Evolutionary conservation across 306 rosid genomes (phyloP), one percentile per base, ranked within the genome.

Genomic region (Gastrolobium bilobum): DNA sequence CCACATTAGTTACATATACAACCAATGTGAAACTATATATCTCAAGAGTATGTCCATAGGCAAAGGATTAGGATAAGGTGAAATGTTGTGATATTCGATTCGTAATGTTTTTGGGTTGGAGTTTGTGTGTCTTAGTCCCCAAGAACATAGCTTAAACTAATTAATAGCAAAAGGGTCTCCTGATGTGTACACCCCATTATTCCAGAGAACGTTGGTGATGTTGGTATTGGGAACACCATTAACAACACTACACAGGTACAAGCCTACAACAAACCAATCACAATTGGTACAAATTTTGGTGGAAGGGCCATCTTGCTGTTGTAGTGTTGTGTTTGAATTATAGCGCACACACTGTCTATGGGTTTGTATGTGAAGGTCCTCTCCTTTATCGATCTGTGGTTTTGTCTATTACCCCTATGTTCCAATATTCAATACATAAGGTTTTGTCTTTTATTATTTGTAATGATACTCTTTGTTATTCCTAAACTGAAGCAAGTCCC

Each of bases 41-140:
- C n/a, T n/a, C n/a, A n/a, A n/a, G n/a, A n/a, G n/a, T n/a, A 75
- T 89, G 97, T 7, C 87, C 92, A 53, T 89, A 84, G 6, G 92
- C 93, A 70, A 91, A 89, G 44, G 89, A 84, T 83, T 88, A 5
- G 93, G 93, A 50, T 79, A 89, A 40, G 93, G 96, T 11, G 91
- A 88, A 46, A 88, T 86, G 81, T 84, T 77, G 82, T 54, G 62
- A 73, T 60, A 86, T 39, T 88, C 90, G 30, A 86, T 39, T 88
- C 90, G 30, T 79, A 61, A 4, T 38, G 79, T 38, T 66, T 68
- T 29, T 33, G 15, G 2, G 72, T 83, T 62, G 86, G 77, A 10
- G 92, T 73, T 3, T 10, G 37, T 2, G 15, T 69, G 54, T 80
- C 86, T 10, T 87, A 14, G 42, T 88, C 88, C 51, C 73, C 77